A percentile compares a stretch with the other conserved stretches of the same genome.
phyloP scores from a whole-genome alignment of 345 rosid species.

The Xanthoceras sorbifolium region DNA sequence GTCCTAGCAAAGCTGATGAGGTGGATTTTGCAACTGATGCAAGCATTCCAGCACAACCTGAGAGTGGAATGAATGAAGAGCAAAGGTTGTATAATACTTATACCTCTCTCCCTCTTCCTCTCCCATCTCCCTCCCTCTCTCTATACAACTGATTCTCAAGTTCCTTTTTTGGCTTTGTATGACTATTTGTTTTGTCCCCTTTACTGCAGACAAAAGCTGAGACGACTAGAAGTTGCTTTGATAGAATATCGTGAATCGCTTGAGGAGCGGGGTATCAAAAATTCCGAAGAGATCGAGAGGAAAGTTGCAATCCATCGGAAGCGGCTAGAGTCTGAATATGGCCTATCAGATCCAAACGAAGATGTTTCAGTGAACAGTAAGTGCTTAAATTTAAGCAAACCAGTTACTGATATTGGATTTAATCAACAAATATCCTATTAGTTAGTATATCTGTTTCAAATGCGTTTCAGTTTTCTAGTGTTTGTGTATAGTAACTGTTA shows the following conservation, averaged over 20 bases:
- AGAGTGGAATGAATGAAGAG: conserved; percentile 78
- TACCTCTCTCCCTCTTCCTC: neutral
- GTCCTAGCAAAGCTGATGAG: conserved; percentile 57
- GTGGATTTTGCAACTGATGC: conserved; percentile 53
- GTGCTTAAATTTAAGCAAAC: conserved; percentile 28
- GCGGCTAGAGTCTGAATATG: conserved; percentile 76
- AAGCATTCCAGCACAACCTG: conserved; percentile 50
- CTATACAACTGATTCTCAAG: neutral
- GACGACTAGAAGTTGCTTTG: conserved; percentile 88
- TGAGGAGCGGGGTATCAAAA: conserved; percentile 84
- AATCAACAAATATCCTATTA: neutral
- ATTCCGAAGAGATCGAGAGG: conserved; percentile 82
- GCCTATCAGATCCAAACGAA: conserved; percentile 47
- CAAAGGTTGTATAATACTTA: conserved; percentile 59
- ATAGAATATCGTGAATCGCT: conserved; percentile 96
- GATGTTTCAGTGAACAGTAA: conserved; percentile 56
- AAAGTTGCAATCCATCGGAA: conserved; percentile 76
- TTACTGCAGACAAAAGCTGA: conserved; percentile 73
- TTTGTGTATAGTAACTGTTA: neutral
- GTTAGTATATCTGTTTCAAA: neutral
- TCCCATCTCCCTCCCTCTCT: conserved; percentile 19
- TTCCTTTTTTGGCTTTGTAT: neutral
- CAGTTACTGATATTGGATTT: neutral
- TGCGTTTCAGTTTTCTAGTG: neutral
- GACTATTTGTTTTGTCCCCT: neutral